Percentiles rank a stretch among this genome's conserved stretches.
phyloP scores from a whole-genome alignment of 306 rosid species.

The Benincasa hispida region DNA sequence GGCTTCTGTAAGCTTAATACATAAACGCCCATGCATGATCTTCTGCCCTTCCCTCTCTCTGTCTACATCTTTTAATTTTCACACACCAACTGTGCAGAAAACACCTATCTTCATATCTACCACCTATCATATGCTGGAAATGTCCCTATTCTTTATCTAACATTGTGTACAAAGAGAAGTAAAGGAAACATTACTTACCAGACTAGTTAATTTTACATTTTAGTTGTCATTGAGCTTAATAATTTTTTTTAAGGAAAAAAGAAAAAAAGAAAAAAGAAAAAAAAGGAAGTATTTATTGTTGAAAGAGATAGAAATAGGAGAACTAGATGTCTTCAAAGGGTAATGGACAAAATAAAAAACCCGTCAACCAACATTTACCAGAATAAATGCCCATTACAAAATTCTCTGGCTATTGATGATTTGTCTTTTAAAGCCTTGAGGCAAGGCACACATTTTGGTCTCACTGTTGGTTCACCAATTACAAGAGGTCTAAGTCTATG shows the following conservation, averaged over 20 bases:
- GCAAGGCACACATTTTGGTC: background rate
- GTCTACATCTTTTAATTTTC: background rate
- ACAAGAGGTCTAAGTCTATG: background rate
- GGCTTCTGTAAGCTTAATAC: background rate
- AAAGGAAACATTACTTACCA: background rate
- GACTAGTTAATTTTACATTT: background rate
- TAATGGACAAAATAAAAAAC: background rate
- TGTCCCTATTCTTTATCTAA: background rate
- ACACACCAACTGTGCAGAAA: background rate
- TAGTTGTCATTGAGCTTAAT: background rate
- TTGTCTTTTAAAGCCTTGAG: background rate
- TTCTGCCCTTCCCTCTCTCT: background rate
- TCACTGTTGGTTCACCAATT: background rate
- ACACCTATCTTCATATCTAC: background rate
- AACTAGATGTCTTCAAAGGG: background rate
- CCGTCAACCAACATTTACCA: background rate
- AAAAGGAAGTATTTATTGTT: no score
- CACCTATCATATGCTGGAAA: background rate
- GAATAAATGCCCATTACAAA: background rate
- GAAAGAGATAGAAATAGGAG: background rate
- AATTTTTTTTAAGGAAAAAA: background rate
- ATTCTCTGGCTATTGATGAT: background rate
- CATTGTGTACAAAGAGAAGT: background rate
- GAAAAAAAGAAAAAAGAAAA: background rate
- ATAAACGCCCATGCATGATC: background rate